Conservation (phyloP, 2,329 filamentous ascomycete genomes). For the Xylaria sp. region DNA sequence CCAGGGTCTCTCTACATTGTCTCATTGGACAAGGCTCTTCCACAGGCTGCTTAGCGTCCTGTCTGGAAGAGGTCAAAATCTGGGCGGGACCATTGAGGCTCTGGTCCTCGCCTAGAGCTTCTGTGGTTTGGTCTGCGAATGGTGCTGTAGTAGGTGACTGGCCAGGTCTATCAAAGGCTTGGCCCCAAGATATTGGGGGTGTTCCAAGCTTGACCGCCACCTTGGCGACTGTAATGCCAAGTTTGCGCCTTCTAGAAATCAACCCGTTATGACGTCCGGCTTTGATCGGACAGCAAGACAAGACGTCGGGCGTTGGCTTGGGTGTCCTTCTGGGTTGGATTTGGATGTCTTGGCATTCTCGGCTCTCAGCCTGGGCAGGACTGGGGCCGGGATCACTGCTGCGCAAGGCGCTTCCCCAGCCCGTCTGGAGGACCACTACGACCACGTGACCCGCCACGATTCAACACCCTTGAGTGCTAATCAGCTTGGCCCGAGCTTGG, state of each 20-base stretch:
- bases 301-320: neutral
- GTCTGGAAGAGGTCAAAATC: conserved; percentile 30
- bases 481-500: conserved; percentile 22
- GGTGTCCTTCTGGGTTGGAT: neutral
- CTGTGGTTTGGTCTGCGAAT: neutral
- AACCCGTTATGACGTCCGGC: conserved; percentile 6
- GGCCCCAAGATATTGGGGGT: conserved; percentile 3
- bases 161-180: conserved; percentile 5
- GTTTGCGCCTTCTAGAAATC: conserved; percentile 21
- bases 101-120: neutral
- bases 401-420: neutral
- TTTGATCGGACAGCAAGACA: conserved; percentile 4
- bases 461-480: neutral
- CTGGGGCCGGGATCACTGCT: neutral
- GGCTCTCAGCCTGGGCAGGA: neutral
- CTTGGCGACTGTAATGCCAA: conserved; percentile 35
- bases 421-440: neutral
- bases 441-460: conserved; percentile 20
- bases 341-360: neutral
- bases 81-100: conserved; percentile 18
- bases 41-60: neutral
- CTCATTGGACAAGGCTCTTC: conserved; percentile 6
- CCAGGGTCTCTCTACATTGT: neutral
- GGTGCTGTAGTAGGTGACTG: neutral
- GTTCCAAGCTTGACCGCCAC: conserved; percentile 15